Evolutionary conservation across 768 basidiomycete species (phyloP), one percentile per base, ranked within the genome.

Genomic region (button mushroom (Agaricus bisporus)): DNA sequence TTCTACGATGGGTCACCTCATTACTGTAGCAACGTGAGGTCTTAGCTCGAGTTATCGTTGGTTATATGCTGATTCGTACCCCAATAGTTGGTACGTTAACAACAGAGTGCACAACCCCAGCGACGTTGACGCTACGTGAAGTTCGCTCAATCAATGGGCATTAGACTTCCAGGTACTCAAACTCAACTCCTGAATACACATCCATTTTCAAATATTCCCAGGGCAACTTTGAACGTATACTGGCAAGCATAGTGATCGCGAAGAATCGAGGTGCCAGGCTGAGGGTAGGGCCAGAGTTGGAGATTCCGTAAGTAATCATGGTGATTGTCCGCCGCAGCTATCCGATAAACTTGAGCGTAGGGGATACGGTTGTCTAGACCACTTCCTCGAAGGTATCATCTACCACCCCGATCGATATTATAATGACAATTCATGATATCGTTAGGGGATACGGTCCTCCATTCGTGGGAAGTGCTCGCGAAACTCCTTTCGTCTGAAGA

Each of bases 401-500:
- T 5, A 5, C 44, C 32, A 32, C 5, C 18, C 12, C 45, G 4
- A 6, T 25, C 55, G 29, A 37, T 42, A 38, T 14, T 25, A 49
- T 43, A 20, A 10, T 35, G 17, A 45, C 28, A 36, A 20, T 28
- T 52, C 57, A 26, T 59, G 39, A 20, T 18, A 39, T 45, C 41
- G 35, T 15, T 64, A 98, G 95, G 95, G 43, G 97, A 99, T 64
- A 99, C 95, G 8, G 82, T 88, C 43, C 77, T 97, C 15, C 97
- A 99, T 68, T 95, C 97, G 2, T 98, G 95, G 95, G 95, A 99
- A 70, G 89, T 95, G 5, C 79, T 99, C 15, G 90, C 86, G n/a
- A 89, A 91, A 66, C 86, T 99, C 48, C 73, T 99, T 22, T 73
- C 83, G 6, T 85, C 86, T 1, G 88, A 90, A 28, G 87, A 85